Conservation (phyloP, 768 basidiomycete species). For the Amanita jacksonii region DNA sequence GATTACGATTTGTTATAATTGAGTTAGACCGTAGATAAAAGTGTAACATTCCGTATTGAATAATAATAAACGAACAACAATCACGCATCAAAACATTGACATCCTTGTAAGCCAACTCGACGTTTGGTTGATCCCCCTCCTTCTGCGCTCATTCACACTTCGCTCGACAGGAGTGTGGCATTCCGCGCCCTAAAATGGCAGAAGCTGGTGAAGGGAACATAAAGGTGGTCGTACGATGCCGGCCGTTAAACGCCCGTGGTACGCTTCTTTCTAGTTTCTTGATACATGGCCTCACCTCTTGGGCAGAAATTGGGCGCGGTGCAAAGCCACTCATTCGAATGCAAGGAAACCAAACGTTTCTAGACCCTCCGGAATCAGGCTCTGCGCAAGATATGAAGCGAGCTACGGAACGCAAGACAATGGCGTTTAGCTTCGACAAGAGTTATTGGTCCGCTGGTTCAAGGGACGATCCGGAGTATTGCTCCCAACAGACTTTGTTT, state of each 20-base stretch:
- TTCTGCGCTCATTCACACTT: neutral
- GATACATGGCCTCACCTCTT: slow-evolving; percentile 1
- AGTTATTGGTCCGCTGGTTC: slow-evolving; percentile 95
- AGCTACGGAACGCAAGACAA: slow-evolving; percentile 82
- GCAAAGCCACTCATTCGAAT: slow-evolving; percentile 93
- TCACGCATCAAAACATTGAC: slow-evolving; percentile 2
- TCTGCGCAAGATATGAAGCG: slow-evolving; percentile 63
- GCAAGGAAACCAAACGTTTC: slow-evolving; percentile 86
- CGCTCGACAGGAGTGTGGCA: neutral
- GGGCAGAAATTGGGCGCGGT: slow-evolving; percentile 83
- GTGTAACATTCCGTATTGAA: neutral
- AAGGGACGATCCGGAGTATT: slow-evolving; percentile 83
- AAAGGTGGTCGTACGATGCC: slow-evolving; percentile 91
- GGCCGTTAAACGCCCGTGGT: slow-evolving; percentile 95
- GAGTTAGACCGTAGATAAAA: neutral
- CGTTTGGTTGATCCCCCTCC: neutral
- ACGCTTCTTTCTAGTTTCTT: slow-evolving; percentile 19
- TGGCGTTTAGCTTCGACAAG: slow-evolving; percentile 94
- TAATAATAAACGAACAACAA: too few species aligned
- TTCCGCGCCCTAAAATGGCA: slow-evolving; percentile 35
- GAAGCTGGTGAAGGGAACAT: slow-evolving; percentile 82
- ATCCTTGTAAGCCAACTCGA: neutral
- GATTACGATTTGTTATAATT: slow-evolving; percentile 79
- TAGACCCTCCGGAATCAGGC: slow-evolving; percentile 81
- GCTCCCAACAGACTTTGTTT: slow-evolving; percentile 90